A percentile compares a stretch with the other conserved stretches of the same genome.
Conservation (phyloP, 1,284 basidiomycete genomes). For the Phylloboletellus chloephorus region DNA sequence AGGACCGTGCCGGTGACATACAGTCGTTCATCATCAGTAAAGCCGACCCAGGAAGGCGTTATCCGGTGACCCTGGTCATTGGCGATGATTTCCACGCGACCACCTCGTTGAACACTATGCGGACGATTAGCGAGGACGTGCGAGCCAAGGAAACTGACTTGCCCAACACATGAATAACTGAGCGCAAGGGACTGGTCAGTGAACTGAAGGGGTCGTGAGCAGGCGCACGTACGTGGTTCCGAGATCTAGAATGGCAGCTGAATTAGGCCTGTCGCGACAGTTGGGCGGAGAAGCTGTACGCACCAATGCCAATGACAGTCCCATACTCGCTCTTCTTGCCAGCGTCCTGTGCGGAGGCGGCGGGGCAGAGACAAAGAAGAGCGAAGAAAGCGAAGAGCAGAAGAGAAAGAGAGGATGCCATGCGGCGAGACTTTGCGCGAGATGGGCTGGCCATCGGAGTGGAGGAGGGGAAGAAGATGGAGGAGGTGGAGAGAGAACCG, state of each 20-base stretch:
- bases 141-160: slow-evolving; percentile 19
- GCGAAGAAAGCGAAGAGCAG: slow-evolving; percentile 61
- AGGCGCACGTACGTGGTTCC: slow-evolving; percentile 63
- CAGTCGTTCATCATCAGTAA: slow-evolving; percentile 90
- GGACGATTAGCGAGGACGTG: neutral
- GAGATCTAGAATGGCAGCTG: slow-evolving; percentile 47
- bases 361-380: slow-evolving; percentile 57
- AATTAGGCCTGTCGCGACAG: slow-evolving; percentile 14
- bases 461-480: slow-evolving; percentile 15
- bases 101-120: slow-evolving; percentile 81
- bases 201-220: slow-evolving; percentile 1
- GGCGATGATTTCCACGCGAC: slow-evolving; percentile 93
- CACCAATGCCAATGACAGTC: slow-evolving; percentile 93
- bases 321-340: slow-evolving; percentile 64
- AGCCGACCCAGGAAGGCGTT: slow-evolving; percentile 92
- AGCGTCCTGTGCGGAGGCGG: slow-evolving; percentile 53
- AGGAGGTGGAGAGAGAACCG: slow-evolving; percentile 5
- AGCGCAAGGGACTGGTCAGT: slow-evolving; percentile 21
- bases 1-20: slow-evolving; percentile 36
- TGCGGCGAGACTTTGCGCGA: slow-evolving; percentile 52
- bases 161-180: slow-evolving; percentile 78
- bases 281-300: slow-evolving; percentile 27
- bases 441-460: slow-evolving; percentile 42
- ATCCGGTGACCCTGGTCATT: slow-evolving; percentile 98
- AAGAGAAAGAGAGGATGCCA: slow-evolving; percentile 62